A percentile compares a stretch with the other conserved stretches of the same genome.
Conservation (phyloP, 306 rosid genomes). For the Pyrus bretschneideri region DNA sequence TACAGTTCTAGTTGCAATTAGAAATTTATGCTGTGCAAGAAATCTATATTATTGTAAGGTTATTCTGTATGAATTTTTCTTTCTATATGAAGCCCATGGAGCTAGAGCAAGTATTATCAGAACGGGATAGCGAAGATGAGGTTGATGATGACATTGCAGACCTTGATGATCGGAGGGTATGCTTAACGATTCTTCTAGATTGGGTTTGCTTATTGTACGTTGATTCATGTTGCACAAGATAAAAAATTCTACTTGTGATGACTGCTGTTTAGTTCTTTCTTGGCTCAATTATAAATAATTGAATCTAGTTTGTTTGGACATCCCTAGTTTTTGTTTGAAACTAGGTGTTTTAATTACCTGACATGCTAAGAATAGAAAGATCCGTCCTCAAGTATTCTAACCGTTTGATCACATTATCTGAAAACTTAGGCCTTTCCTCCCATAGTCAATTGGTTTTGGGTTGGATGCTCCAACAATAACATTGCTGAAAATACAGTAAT, state of each 20-base stretch:
- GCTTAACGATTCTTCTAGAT: slow-evolving; percentile 11
- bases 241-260: neutral
- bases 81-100: slow-evolving; percentile 71
- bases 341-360: neutral
- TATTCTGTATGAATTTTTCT: neutral
- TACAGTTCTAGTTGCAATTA: neutral
- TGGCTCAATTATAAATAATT: neutral
- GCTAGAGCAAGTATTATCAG: slow-evolving; percentile 78
- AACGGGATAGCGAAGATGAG: slow-evolving; percentile 90
- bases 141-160: slow-evolving; percentile 88
- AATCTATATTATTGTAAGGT: neutral
- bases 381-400: neutral
- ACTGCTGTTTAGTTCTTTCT: neutral
- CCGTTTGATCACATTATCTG: neutral
- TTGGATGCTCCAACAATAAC: neutral
- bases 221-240: slow-evolving; percentile 10
- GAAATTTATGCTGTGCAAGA: neutral
- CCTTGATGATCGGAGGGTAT: slow-evolving; percentile 95
- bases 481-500: neutral
- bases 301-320: neutral
- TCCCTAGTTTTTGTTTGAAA: neutral
- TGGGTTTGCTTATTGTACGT: slow-evolving; percentile 5
- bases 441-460: neutral
- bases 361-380: neutral
- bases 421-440: neutral